Evolutionary conservation across 2,329 filamentous ascomycete species (phyloP), one percentile per base, ranked within the genome.

Genomic region (Paraconiothyrium brasiliense): DNA sequence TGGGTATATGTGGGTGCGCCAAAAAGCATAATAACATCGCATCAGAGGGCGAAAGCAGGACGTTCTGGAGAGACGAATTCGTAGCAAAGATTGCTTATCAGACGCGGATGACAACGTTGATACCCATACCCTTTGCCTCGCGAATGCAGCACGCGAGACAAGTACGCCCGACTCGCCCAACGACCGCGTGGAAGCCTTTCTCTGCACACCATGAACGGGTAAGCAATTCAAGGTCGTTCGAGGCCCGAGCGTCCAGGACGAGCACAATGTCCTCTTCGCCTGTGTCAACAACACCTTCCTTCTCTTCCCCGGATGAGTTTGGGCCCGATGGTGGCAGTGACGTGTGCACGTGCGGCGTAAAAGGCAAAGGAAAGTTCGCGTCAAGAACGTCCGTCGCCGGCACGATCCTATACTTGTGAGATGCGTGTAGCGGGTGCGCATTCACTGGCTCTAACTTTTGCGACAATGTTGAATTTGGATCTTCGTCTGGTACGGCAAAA

Each of bases 61-160:
- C 24, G 27, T 24, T 34, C 43, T 1, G 7, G 16, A 50, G n/a
- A 22, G 20, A 16, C 20, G 20, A 20, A 37, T 37, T 2, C 22
- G 49, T 54, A 44, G 30, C 14, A 27, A 43, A 5, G 35, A 7
- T 32, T 14, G 11, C 27, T 27, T 20, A 43, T 73, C 63, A 81
- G 4, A 81, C 71, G 58, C 81, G 69, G 20, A 84, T 84, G n/a
- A 92, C 84, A 30, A 92, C 85, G 67, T 85, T 86, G 82, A 92
- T 89, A 2, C 87, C 89, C 60, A 93, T 74, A 3, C 89, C 91
- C 5, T 88, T 87, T 0, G 90, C 91, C 80, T 94, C 91, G 20
- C 92, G 84, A 47, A 94, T 86, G 44, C 90, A 90, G 76, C 92
- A 94, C 3, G 86, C 86, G 39, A 94, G 77, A 72, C 92, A 94